Base-by-base conservation (phyloP, 768 basidiomycete genomes). In the Termitomyces sp. region DNA sequence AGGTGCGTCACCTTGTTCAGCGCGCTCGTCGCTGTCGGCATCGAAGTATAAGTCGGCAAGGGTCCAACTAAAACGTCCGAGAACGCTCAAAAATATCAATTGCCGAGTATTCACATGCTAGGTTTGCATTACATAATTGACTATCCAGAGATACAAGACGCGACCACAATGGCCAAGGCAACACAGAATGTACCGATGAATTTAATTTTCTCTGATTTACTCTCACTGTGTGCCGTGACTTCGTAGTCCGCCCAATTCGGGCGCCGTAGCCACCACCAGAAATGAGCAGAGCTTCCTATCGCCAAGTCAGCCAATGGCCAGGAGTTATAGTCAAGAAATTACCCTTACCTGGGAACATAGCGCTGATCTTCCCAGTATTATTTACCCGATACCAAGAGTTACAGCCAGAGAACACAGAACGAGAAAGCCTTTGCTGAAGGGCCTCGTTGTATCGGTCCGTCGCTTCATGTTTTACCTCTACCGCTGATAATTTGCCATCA, bases 21-120 rank as follows among this genome's bases (percentile, higher is more conserved):
- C 6, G 80, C 81, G 58, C 65, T 72, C 59, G 80, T 84, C 69
- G 79, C 74, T 37, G 81, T 83, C 60, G 83, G 77, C 83, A 81
- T 83, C 68, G 66, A 65, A 62, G 44, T 51, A 37, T 48, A 45
- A 47, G 33, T 48, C 31, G 7, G 31, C 30, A 3, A 34, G 6
- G 13, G 15, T 51, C 58, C 20, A 52, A 51, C 36, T 36, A 52
- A 24, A 8, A 24, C 34, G 50, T 8, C 41, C 41, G 41, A 20
- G n/a, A 41, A 41, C 39, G 50, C 20, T 36, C 33, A 36, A 36
- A 51, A 50, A 36, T 27, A 27, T 3, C 20, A 13, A 51, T 1
- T 27, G 27, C 34, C 34, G 50, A 36, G 7, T 24, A 60, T 63
- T 65, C 65, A 65, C 65, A 65, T 65, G 64, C 46, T 36, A 37